phyloP scores from a whole-genome alignment of 345 rosid species.

The thale cress (Arabidopsis thaliana) region TAIR10.1 NC_003070.9:13318501-13319000 shows the following conservation, averaged over 20 bases:
- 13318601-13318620: background rate
- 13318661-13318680: slow-evolving; percentile 8
- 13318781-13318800: slow-evolving; percentile 15
- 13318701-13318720: background rate
- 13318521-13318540: background rate
- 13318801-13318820: background rate
- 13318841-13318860: background rate
- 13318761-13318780: background rate
- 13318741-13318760: background rate
- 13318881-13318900: background rate
- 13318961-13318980: background rate
- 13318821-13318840: background rate
- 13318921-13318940: background rate
- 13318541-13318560: slow-evolving; percentile 11
- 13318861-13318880: slow-evolving; percentile 6
- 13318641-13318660: background rate
- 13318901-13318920: background rate
- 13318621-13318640: slow-evolving; percentile 24
- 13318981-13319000: background rate
- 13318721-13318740: background rate
- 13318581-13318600: background rate
- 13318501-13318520: background rate
- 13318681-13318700: background rate
- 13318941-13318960: background rate
- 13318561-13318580: background rate